phyloP scores from a whole-genome alignment of 129 eudicot species.

The Ambrosia artemisiifolia region DNA sequence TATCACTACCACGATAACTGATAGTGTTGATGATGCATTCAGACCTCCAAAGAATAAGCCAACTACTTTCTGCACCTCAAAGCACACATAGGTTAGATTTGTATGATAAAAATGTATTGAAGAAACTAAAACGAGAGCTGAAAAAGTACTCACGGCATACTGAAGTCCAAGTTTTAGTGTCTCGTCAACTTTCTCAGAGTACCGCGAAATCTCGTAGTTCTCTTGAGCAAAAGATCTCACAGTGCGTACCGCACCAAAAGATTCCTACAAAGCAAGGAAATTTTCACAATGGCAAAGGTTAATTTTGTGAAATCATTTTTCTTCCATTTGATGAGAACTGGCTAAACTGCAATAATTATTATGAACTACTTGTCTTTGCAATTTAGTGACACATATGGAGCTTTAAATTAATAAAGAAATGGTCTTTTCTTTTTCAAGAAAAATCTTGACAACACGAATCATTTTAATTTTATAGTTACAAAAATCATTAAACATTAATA shows the following conservation, averaged over 20 bases:
- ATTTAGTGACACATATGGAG: not conserved
- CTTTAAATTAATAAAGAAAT: not conserved
- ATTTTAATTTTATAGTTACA: not conserved
- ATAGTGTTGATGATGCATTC: constrained; percentile 84
- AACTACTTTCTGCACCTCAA: constrained; percentile 60
- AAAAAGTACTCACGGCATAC: constrained; percentile 71
- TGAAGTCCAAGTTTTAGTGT: constrained; percentile 82
- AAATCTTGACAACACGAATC: not conserved
- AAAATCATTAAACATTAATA: not conserved
- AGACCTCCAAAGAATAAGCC: constrained; percentile 87
- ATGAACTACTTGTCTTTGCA: not conserved
- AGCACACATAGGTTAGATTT: not conserved
- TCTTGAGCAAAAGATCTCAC: constrained; percentile 96
- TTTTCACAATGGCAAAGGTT: not conserved
- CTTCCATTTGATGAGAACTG: not conserved
- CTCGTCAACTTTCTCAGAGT: constrained; percentile 81
- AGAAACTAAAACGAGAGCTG: not conserved
- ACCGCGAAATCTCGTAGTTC: constrained; percentile 52
- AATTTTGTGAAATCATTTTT: not conserved
- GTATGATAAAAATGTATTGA: not conserved
- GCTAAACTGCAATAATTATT: not conserved
- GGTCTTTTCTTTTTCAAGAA: not conserved
- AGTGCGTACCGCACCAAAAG: constrained; percentile 89
- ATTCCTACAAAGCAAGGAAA: constrained; percentile 51
- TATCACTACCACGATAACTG: constrained; percentile 81